Base-by-base conservation (phyloP, 176 grass and related monocot genomes). In the Triticum timopheevii region DNA sequence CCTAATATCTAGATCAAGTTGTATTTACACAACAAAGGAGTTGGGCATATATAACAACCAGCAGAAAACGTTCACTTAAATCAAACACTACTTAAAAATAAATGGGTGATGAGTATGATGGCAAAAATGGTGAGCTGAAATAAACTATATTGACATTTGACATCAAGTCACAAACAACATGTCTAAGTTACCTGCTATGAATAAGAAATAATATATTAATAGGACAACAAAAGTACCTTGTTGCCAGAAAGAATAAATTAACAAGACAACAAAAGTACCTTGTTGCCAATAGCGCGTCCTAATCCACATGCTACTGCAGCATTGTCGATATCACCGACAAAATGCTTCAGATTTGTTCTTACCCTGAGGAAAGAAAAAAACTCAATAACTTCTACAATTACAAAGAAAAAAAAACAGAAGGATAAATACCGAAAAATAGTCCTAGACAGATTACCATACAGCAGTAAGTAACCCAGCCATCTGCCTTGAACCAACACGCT, bases 301-400 rank as follows among this genome's bases (percentile, higher is more conserved):
- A 98, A 91, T 33, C 96, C 93, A 93, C 96, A 98, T 87, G 96
- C 88, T 59, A 98, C 91, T 10, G 88, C 89, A 52, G 93, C 89
- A 93, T 86, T 92, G 69, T 98, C 93, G 78, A 98, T 86, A 81
- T 98, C 96, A 45, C 89, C 78, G 61, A 98, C 82, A 70, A 90
- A 91, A 45, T 88, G 84, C 86, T 93, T 95, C 83, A 98, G 83
- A 86, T 64, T 89, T 85, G 85, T 86, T 90, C 64, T 98, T 36
- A 94, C 95, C 93, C 95, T 98, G 64, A 83, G 58, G 22, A 50
- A 89, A 80, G 49, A 83, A 66, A 84, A 73, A 73, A 82, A 73
- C 20, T 84, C 54, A 81, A 65, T 85, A 83, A 66, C 23, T 87
- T 79, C 8, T 8, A 86, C 77, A 83, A 62, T 84, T 86, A 76